A percentile compares a stretch with the other conserved stretches of the same genome.
Conservation (phyloP, 345 rosid species). For the Boechera stricta region DNA sequence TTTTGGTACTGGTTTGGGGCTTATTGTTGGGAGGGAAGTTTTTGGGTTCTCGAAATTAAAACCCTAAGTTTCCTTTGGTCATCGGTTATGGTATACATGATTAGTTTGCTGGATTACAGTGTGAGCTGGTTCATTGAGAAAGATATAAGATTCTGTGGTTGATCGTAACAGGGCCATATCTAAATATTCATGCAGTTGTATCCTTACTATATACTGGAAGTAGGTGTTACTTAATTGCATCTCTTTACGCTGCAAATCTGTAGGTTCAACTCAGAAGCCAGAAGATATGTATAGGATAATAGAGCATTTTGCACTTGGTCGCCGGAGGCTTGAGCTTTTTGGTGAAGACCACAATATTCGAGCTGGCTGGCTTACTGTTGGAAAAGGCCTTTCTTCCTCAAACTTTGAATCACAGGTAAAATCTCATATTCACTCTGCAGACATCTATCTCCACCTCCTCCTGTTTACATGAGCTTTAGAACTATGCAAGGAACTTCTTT, state of each 20-base stretch:
- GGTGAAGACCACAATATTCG: conserved; percentile 98
- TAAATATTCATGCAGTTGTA: neutral
- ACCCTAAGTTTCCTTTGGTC: neutral
- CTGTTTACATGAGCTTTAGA: conserved; percentile 1
- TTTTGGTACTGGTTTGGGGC: conserved; percentile 10
- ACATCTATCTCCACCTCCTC: neutral
- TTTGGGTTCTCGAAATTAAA: conserved; percentile 6
- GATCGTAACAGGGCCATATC: neutral
- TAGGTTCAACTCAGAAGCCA: conserved; percentile 96
- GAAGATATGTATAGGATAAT: conserved; percentile 98
- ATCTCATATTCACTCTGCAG: neutral
- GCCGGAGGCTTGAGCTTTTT: conserved; percentile 95
- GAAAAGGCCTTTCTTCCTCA: conserved; percentile 85
- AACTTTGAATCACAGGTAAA: conserved; percentile 86
- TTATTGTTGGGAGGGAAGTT: neutral
- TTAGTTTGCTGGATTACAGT: neutral
- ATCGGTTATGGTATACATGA: neutral
- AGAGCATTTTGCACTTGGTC: conserved; percentile 97
- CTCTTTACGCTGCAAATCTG: conserved; percentile 26
- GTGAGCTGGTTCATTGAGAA: neutral
- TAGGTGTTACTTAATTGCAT: neutral
- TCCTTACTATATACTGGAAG: conserved; percentile 9
- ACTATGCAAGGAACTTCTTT: conserved; percentile 1
- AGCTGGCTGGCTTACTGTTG: conserved; percentile 94
- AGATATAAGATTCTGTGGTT: neutral